Evolutionary conservation across 768 basidiomycete genomes (phyloP), one percentile per base, ranked within the genome.

Genomic region (Tylopilus rubrobrunneus): DNA sequence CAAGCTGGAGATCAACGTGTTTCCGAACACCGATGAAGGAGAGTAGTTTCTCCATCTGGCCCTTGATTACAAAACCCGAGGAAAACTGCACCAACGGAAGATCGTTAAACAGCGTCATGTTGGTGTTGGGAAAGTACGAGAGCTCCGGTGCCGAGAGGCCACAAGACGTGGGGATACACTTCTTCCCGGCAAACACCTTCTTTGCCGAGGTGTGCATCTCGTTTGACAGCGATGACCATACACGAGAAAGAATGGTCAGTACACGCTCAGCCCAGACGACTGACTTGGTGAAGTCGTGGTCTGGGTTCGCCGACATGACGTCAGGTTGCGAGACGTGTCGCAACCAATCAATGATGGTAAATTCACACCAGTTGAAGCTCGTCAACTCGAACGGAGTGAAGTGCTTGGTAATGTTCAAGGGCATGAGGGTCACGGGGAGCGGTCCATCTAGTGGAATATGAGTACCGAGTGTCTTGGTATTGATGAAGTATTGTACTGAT

Each of bases 21-120:
- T 85, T 91, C 17, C 92, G 81, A 11, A 98, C 91, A 11, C 93
- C 96, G 0, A 98, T 72, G 2, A 78, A 80, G 6, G 81, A 73
- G 6, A 93, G 70, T 3, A 92, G 67, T 56, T 81, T 86, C 65
- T 96, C 92, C 58, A 91, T 65, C 5, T 75, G 69, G 0, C 85
- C 86, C 65, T 89, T 92, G 58, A 93, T 73, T 0, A 67, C 49
- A 1, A 72, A 60, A 2, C 81, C 83, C 5, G 85, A 88, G 1
- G 90, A 79, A 40, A 97, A 73, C 2, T 74, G 79, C 6, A 94
- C 84, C n/a, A 39, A 2, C 7, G 39, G 39, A 39, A 39, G 39
- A 5, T 39, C 39, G 7, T 19, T 7, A 19, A 39, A 39, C n/a
- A 39, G 39, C n/a, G n/a, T 19, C n/a, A 19, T 19, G 39, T 19